Percentiles rank a stretch among this genome's conserved stretches.
phyloP scores from a whole-genome alignment of 2,329 filamentous ascomycete species.

The Trichophyton verrucosum region DNA sequence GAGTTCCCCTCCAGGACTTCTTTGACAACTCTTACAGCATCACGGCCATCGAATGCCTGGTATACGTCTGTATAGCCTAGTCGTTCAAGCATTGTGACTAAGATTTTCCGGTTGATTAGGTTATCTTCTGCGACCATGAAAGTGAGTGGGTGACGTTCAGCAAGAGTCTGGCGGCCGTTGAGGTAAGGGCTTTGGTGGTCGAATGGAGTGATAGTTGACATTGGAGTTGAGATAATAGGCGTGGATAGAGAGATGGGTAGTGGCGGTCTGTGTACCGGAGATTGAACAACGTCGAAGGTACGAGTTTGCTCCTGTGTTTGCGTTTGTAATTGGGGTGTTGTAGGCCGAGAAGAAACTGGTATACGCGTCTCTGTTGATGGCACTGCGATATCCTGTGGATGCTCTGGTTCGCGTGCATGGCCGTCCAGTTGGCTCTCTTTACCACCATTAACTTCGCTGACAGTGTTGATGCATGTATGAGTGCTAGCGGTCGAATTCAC shows the following conservation, averaged over 20 bases:
- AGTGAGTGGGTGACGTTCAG: conserved; percentile 48
- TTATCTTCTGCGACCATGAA: conserved; percentile 64
- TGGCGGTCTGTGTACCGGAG: background rate
- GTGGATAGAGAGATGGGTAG: background rate
- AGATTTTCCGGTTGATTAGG: conserved; percentile 55
- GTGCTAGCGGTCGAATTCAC: background rate
- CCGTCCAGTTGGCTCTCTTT: background rate
- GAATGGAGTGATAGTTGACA: background rate
- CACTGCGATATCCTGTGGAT: background rate
- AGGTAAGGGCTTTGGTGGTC: background rate
- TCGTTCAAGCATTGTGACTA: conserved; percentile 54
- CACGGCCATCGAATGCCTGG: conserved; percentile 55
- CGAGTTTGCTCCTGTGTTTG: background rate
- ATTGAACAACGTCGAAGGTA: conserved; percentile 27
- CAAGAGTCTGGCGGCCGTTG: conserved; percentile 36
- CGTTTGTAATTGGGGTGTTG: background rate
- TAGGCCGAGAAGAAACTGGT: background rate
- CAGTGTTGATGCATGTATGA: background rate
- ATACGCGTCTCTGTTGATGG: background rate
- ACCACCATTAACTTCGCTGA: background rate
- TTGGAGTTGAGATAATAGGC: background rate
- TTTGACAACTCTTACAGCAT: conserved; percentile 52
- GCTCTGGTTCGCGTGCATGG: background rate
- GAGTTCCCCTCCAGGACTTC: conserved; percentile 24
- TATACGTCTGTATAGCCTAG: conserved; percentile 52